Base-by-base conservation (phyloP, 1,284 basidiomycete species). In the Apiotrichum veenhuisii region DNA sequence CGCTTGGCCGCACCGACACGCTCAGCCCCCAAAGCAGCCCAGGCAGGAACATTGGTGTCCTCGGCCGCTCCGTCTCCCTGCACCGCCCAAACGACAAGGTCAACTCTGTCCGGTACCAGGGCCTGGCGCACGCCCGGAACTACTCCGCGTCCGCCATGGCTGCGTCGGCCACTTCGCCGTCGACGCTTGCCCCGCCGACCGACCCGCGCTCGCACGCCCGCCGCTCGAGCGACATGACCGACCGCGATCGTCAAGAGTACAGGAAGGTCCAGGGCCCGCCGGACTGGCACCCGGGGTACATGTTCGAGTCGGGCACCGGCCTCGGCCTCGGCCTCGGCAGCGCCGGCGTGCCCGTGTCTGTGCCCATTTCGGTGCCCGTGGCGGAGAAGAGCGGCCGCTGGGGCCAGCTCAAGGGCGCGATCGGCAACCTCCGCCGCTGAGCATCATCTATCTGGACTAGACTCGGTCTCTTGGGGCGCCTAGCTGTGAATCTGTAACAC, bases 191-290 rank as follows among this genome's bases (percentile, higher is more conserved):
- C 66, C 18, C 40, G 11, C 15, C 37, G 37, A 8, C 8, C 18
- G 15, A n/a, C 30, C 7, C 30, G 7, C 30, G 30, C 30, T 30
- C 30, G 30, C 30, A 30, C 30, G 7, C 5, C 30, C 30, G 30
- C 30, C 30, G 70, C 26, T 67, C 65, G 38, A 69, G 71, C 45
- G 71, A 73, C 51, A 59, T 63, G 14, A 66, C 68, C 34, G 53
- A 55, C 20, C 63, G 63, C 30, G 55, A 42, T 12, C 40, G 45
- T 36, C 5, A 30, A 30, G 38, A 56, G 33, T 66, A 64, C 5
- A 61, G 69, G 25, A 64, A 71, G 41, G 65, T 70, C 50, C 70
- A 71, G 56, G 30, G 7, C 12, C 30, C 30, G 5, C 30, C 30
- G 30, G 66, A 73, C 49, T 73, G 69, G 69, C 51, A 64, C 23